Evolutionary conservation across 768 basidiomycete genomes (phyloP), one percentile per base, ranked within the genome.

Genomic region (Tricholoma flavovirens): DNA sequence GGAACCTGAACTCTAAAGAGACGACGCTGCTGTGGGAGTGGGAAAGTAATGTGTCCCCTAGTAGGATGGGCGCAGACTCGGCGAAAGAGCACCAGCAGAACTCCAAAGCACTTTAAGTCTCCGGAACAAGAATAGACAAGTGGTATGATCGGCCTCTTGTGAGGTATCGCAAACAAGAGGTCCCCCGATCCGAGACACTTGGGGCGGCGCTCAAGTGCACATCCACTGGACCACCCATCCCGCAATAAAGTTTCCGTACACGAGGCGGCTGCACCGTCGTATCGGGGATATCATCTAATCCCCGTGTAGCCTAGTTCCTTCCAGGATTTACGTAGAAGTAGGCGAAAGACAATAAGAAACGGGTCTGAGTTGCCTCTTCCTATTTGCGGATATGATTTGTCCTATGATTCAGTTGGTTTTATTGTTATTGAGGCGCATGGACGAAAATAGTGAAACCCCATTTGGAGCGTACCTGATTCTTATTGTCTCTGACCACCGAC

Each of bases 401-500:
- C 58, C 61, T 66, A 63, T 62, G 62, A 56, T 59, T 53, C 26
- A 50, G 61, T 57, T 61, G 51, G 51, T 51, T 8, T 62, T 65
- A 65, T 67, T 65, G 64, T 65, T 60, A 55, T 58, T 40, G 52
- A 50, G 49, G 50, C 53, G 52, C 42, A 56, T 56, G 56, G 51
- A 54, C 42, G 59, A 61, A 59, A 49, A 30, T 19, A 60, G 55
- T 58, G 32, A 51, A 50, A 56, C 38, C 46, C 62, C 61, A 64
- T 60, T 59, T 62, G 58, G 61, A 53, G 64, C 57, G 72, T 76
- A 68, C 75, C 74, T 74, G 69, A 68, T 63, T 49, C 71, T 73
- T 75, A 75, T 75, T 76, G 75, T 76, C 66, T 33, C 42, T 40
- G 60, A 57, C 53, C 59, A 60, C 59, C 43, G 46, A 43, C 53